These are phyloP conservation scores for Fusarium incarnatum DNA, from an alignment of 2,329 filamentous ascomycete genomes.

Conservation along the genomic window DNA sequence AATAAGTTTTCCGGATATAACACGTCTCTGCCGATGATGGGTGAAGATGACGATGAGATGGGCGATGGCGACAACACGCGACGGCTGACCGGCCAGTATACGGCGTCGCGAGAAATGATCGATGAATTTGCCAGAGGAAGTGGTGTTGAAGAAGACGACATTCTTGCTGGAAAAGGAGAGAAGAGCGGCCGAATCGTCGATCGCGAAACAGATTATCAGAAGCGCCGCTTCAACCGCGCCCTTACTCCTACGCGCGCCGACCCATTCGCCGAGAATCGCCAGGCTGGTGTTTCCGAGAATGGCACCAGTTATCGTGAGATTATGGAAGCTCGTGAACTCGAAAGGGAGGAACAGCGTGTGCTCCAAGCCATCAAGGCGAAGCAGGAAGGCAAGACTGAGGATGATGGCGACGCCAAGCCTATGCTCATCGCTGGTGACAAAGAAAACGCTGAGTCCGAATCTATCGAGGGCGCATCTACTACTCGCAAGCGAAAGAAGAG, in stretches of 20 bases:
- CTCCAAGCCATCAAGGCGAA: slow-evolving; percentile 82
- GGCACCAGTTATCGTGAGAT: slow-evolving; percentile 88
- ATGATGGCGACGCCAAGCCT: slow-evolving; percentile 75
- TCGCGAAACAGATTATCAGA: slow-evolving; percentile 97
- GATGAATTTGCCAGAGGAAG: slow-evolving; percentile 90
- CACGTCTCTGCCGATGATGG: slow-evolving; percentile 83
- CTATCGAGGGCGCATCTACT: slow-evolving; percentile 70
- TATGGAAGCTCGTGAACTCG: slow-evolving; percentile 90
- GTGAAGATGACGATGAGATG: slow-evolving; percentile 84
- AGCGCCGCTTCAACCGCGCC: slow-evolving; percentile 88
- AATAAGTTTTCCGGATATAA: slow-evolving; percentile 93
- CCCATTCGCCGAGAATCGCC: slow-evolving; percentile 81
- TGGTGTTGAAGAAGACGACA: slow-evolving; percentile 92
- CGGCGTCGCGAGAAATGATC: slow-evolving; percentile 89
- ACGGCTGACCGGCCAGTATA: slow-evolving; percentile 93
- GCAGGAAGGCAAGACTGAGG: slow-evolving; percentile 65
- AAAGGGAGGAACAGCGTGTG: slow-evolving; percentile 93
- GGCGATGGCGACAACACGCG: slow-evolving; percentile 77
- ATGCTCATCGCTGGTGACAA: slow-evolving; percentile 81
- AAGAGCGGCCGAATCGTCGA: slow-evolving; percentile 91
- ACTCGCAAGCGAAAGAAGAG: slow-evolving; percentile 90
- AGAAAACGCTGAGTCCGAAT: slow-evolving; percentile 77
- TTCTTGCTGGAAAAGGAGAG: slow-evolving; percentile 83
- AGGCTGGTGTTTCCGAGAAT: slow-evolving; percentile 74
- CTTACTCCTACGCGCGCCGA: slow-evolving; percentile 89